phyloP scores from a whole-genome alignment of 2,329 filamentous ascomycete species.

The Penicillium sp. region DNA sequence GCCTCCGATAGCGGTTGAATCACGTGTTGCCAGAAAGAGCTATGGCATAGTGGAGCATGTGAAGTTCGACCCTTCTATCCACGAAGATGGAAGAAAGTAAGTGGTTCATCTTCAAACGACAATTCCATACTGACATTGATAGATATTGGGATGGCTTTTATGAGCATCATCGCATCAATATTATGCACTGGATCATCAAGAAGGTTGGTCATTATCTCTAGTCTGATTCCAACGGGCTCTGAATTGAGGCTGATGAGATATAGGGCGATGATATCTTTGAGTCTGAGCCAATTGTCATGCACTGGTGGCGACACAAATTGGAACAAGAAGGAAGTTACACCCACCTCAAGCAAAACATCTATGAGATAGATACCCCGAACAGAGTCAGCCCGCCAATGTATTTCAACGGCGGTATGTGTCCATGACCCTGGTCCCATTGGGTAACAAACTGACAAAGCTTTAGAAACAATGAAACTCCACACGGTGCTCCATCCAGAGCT shows the following conservation, averaged over 20 bases:
- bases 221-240: too few species aligned
- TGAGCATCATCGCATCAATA: constrained; percentile 11
- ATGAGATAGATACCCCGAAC: constrained; percentile 8
- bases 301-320: background rate
- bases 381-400: constrained; percentile 7
- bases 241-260: too few species aligned
- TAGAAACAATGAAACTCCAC: constrained; percentile 20
- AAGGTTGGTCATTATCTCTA: constrained; percentile 10
- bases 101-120: constrained; percentile 3
- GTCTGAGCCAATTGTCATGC: constrained; percentile 4
- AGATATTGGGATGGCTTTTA: constrained; percentile 16
- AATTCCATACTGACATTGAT: background rate
- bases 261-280: constrained; percentile 25
- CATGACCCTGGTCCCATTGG: too few species aligned
- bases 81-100: constrained; percentile 1
- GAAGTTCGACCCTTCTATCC: constrained; percentile 2
- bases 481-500: constrained; percentile 18
- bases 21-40: constrained; percentile 23
- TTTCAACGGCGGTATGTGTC: constrained; percentile 14
- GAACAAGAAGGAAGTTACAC: background rate
- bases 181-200: constrained; percentile 24
- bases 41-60: constrained; percentile 13
- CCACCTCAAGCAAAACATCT: background rate
- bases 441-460: too few species aligned
- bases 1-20: constrained; percentile 14